Evolutionary conservation across 768 basidiomycete genomes (phyloP).

Genomic region (Termitomyces sp.): DNA sequence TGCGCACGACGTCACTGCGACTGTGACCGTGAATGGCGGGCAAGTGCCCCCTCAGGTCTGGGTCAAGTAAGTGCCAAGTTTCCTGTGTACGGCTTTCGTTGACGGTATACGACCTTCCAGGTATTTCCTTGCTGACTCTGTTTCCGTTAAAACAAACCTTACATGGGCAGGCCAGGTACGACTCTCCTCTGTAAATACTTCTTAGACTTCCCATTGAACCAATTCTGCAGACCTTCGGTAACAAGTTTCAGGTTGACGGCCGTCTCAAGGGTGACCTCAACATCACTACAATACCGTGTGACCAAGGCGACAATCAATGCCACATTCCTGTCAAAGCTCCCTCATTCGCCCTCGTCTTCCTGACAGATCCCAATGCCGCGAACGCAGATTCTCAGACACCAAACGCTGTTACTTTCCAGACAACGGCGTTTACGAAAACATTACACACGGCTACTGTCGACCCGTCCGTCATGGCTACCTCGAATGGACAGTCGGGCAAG

Average conservation of each 20-base stretch:
- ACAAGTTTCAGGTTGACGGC: constrained; percentile 61
- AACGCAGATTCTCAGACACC: constrained; percentile 23
- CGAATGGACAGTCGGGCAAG: constrained; percentile 33
- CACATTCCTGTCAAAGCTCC: constrained; percentile 61
- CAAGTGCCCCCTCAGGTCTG: constrained; percentile 39
- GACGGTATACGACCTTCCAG: constrained; percentile 20
- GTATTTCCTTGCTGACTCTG: constrained; percentile 51
- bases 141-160: constrained; percentile 58
- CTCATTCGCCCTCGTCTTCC: constrained; percentile 70
- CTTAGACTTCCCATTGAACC: background rate
- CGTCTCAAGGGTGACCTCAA: constrained; percentile 49
- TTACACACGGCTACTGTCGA: constrained; percentile 50
- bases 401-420: constrained; percentile 42
- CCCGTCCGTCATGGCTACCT: constrained; percentile 46
- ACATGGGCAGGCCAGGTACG: constrained; percentile 73
- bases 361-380: constrained; percentile 31
- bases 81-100: constrained; percentile 6
- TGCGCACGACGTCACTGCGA: constrained; percentile 45
- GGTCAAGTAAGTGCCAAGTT: constrained; percentile 37
- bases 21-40: constrained; percentile 40
- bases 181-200: constrained; percentile 4
- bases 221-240: constrained; percentile 48
- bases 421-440: constrained; percentile 48
- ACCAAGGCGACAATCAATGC: constrained; percentile 48
- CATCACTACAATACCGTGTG: constrained; percentile 57